A percentile compares a stretch with the other conserved stretches of the same genome.
Evolutionary conservation across 306 rosid species (phyloP).

Genomic region (Vigna trinervia): DNA sequence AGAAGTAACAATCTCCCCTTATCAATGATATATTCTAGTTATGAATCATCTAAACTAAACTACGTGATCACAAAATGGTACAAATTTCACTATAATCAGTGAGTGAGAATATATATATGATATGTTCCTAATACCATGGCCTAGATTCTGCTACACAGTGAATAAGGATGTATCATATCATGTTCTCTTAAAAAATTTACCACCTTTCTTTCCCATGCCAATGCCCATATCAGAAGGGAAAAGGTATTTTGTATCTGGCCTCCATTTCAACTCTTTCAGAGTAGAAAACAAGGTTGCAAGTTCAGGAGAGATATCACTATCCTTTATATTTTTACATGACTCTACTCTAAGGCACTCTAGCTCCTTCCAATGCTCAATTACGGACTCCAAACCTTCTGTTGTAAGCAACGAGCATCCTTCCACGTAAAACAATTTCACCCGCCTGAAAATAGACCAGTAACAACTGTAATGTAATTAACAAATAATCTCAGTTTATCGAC

Average conservation of each 20-base stretch:
- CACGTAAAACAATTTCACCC: slow-evolving; percentile 65
- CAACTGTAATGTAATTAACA: not conserved
- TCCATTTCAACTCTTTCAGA: slow-evolving; percentile 86
- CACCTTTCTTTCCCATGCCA: slow-evolving; percentile 80
- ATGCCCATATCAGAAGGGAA: slow-evolving; percentile 61
- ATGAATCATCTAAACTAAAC: slow-evolving; percentile 53
- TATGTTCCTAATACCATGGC: slow-evolving; percentile 44
- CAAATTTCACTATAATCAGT: slow-evolving; percentile 46
- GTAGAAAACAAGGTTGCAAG: slow-evolving; percentile 65
- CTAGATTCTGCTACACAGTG: slow-evolving; percentile 46
- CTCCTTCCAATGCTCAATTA: slow-evolving; percentile 72
- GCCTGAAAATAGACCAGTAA: slow-evolving; percentile 57
- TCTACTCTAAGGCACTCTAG: slow-evolving; percentile 75
- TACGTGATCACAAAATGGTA: slow-evolving; percentile 44
- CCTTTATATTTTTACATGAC: slow-evolving; percentile 83
- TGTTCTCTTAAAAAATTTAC: slow-evolving; percentile 70
- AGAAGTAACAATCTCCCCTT: slow-evolving; percentile 12
- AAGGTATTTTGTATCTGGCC: slow-evolving; percentile 72
- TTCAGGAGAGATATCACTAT: slow-evolving; percentile 68
- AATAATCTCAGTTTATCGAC: not conserved
- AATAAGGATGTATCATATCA: slow-evolving; percentile 44
- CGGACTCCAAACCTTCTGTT: slow-evolving; percentile 75
- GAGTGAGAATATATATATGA: slow-evolving; percentile 9
- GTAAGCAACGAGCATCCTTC: slow-evolving; percentile 90
- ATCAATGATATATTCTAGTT: slow-evolving; percentile 26